Evolutionary conservation across 495 filamentous ascomycete species (phyloP).

Genomic region (Letharia columbiana): DNA sequence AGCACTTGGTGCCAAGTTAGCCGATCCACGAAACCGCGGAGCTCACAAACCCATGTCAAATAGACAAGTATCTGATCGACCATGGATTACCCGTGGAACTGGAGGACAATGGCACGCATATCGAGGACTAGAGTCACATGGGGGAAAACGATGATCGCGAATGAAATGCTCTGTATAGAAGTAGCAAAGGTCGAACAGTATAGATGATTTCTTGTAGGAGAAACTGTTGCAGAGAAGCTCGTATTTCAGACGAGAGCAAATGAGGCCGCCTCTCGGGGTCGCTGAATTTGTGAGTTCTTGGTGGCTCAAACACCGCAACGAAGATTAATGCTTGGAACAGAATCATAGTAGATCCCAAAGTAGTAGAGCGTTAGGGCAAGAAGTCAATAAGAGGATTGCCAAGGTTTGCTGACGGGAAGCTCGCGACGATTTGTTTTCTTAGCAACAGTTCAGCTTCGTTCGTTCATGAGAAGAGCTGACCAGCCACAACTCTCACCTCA

Average conservation of each 20-base stretch:
- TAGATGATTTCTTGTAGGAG: neutral
- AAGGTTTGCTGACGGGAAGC: too few relatives aligned
- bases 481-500: neutral
- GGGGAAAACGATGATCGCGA: neutral
- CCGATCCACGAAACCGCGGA: too few relatives aligned
- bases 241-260: neutral
- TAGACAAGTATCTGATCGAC: too few relatives aligned
- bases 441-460: neutral
- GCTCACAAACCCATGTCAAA: too few relatives aligned
- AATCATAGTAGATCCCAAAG: neutral
- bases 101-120: too few relatives aligned
- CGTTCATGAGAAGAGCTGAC: neutral
- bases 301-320: neutral
- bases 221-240: neutral
- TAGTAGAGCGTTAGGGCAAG: slow-evolving; percentile 8
- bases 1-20: too few relatives aligned
- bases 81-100: too few relatives aligned
- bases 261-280: neutral
- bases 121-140: too few relatives aligned
- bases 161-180: neutral
- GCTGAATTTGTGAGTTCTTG: neutral
- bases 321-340: neutral
- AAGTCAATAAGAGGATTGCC: neutral
- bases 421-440: too few relatives aligned
- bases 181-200: neutral